Evolutionary conservation across 768 basidiomycete species (phyloP).

Genomic region (Agaricus bisporus): DNA sequence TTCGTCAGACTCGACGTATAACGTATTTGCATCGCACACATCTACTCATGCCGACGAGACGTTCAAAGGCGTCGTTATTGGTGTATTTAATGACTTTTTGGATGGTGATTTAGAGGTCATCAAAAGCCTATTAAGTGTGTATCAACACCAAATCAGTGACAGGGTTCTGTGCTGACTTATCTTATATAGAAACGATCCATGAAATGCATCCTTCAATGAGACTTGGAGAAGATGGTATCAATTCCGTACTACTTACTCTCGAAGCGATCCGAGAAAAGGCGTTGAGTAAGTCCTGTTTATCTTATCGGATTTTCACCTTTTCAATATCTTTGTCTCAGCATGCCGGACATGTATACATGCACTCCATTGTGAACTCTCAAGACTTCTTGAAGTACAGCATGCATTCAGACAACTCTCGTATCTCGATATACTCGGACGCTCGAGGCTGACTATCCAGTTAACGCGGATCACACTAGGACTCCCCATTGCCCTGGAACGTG

Average conservation of each 20-base stretch:
- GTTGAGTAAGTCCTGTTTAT: constrained; percentile 45
- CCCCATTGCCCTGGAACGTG: constrained; percentile 68
- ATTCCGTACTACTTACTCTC: constrained; percentile 66
- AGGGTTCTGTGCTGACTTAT: not conserved
- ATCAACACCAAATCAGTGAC: not conserved
- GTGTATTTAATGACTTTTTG: constrained; percentile 75
- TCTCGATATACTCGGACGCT: constrained; percentile 70
- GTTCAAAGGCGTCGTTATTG: constrained; percentile 64
- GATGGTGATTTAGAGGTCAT: constrained; percentile 88
- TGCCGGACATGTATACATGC: constrained; percentile 74
- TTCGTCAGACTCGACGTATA: constrained; percentile 37
- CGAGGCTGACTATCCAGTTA: constrained; percentile 70
- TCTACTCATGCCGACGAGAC: constrained; percentile 70
- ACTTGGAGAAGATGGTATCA: constrained; percentile 73
- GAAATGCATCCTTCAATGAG: constrained; percentile 75
- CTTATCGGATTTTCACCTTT: not conserved
- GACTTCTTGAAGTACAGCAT: constrained; percentile 77
- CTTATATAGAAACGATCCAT: constrained; percentile 57
- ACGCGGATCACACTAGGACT: constrained; percentile 71
- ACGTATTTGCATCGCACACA: constrained; percentile 50
- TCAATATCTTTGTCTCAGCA: constrained; percentile 31
- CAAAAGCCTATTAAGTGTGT: constrained; percentile 65
- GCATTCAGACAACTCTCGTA: constrained; percentile 72
- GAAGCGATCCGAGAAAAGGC: constrained; percentile 68
- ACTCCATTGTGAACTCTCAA: constrained; percentile 65